phyloP scores from a whole-genome alignment of 2,329 filamentous ascomycete species.

The Ascocoryne sarcoides region DNA sequence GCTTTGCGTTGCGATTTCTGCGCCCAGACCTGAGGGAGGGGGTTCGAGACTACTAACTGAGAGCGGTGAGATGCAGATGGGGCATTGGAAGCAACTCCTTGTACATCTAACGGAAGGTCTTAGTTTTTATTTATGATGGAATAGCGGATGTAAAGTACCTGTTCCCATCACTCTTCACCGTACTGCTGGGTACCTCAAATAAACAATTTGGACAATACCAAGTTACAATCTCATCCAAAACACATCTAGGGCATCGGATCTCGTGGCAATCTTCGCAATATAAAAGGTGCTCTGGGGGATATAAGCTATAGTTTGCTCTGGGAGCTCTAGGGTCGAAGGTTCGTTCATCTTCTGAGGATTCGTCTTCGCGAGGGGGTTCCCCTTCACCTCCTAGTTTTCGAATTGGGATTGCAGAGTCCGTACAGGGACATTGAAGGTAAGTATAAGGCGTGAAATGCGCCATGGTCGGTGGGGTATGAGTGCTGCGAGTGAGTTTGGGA shows the following conservation, averaged over 20 bases:
- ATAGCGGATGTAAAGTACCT: conserved; percentile 45
- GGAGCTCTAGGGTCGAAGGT: conserved; percentile 81
- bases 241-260: conserved; percentile 87
- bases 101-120: conserved; percentile 83
- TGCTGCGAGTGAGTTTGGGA: too few relatives aligned
- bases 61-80: conserved; percentile 75
- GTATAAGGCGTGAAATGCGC: conserved; percentile 50
- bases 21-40: conserved; percentile 27
- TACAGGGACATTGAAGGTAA: conserved; percentile 59
- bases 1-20: conserved; percentile 31
- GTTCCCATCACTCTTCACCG: conserved; percentile 86
- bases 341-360: conserved; percentile 55
- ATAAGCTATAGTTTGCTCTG: conserved; percentile 84
- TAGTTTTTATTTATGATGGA: not conserved
- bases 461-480: conserved; percentile 32
- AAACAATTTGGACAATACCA: conserved; percentile 94
- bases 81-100: conserved; percentile 92
- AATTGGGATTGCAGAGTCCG: conserved; percentile 34
- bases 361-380: conserved; percentile 24
- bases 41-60: conserved; percentile 62
- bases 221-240: conserved; percentile 85
- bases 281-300: conserved; percentile 84
- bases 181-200: conserved; percentile 91
- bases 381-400: conserved; percentile 30
- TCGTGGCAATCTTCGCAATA: conserved; percentile 98